Conservation (phyloP, 148 eudicot genomes). For the Vaccinium myrtillus region DNA sequence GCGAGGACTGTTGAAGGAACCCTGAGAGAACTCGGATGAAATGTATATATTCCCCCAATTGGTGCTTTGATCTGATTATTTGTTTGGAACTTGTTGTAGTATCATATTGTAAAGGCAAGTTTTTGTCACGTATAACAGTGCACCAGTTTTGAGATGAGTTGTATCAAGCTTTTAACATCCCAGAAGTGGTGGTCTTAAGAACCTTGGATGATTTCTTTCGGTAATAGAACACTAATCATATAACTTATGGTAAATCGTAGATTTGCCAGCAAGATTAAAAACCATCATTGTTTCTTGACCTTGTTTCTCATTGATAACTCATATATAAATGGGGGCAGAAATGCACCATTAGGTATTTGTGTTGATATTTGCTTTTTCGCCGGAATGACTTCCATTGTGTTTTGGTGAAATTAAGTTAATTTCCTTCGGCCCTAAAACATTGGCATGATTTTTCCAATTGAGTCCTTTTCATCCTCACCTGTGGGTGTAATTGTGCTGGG, state of each 20-base stretch:
- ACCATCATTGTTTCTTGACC: neutral
- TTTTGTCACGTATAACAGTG: neutral
- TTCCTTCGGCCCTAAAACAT: no score
- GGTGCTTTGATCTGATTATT: neutral
- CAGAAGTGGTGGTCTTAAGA: neutral
- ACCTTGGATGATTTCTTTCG: neutral
- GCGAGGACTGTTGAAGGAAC: no score
- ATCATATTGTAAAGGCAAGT: constrained; percentile 1
- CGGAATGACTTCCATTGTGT: neutral
- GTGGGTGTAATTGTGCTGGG: no score
- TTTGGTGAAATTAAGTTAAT: neutral
- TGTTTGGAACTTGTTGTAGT: neutral
- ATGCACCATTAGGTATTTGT: neutral
- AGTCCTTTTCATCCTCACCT: no score
- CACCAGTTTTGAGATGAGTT: constrained; percentile 7
- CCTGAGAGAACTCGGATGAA: no score
- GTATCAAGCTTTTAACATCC: neutral
- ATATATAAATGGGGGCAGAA: neutral
- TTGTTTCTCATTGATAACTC: neutral
- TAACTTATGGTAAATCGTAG: neutral
- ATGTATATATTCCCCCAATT: neutral
- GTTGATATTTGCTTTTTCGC: neutral
- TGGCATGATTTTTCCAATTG: no score
- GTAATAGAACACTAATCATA: neutral
- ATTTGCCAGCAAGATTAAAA: neutral